Conservation (phyloP, 164 flowering plant genomes). For the Annona squamosa region DNA sequence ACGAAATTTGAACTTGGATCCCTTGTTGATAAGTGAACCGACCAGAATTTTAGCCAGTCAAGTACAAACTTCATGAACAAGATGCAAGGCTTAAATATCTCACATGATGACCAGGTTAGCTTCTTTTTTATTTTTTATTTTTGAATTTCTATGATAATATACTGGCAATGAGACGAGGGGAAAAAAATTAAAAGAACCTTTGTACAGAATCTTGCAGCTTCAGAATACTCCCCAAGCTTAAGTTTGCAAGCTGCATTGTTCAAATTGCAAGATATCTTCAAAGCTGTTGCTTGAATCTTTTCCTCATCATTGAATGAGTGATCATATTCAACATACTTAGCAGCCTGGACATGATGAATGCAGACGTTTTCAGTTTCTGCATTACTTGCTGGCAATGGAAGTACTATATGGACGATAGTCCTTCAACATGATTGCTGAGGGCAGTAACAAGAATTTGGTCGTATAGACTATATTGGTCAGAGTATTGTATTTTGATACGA, state of each 20-base stretch:
- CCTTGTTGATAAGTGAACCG: no score
- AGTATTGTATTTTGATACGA: not conserved
- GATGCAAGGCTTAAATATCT: no score
- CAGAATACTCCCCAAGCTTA: constrained; percentile 33
- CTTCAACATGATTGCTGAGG: not conserved
- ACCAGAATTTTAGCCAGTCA: no score
- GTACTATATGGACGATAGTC: not conserved
- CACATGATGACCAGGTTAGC: no score
- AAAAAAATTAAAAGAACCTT: constrained; percentile 26
- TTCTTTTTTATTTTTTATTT: no score
- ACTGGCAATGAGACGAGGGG: not conserved
- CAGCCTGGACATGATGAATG: constrained; percentile 35
- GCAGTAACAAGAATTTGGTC: not conserved
- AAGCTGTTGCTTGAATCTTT: constrained; percentile 29
- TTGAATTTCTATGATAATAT: no score
- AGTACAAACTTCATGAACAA: no score
- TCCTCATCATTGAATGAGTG: constrained; percentile 47
- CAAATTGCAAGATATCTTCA: constrained; percentile 35
- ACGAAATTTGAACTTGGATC: no score
- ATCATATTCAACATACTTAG: constrained; percentile 40
- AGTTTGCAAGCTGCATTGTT: constrained; percentile 59
- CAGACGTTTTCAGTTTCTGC: constrained; percentile 1
- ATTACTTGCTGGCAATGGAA: not conserved
- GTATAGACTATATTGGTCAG: not conserved
- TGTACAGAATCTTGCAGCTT: constrained; percentile 39